These are phyloP conservation scores for Metarhizium sp. DNA, from an alignment of 2,329 filamentous ascomycete species.

Conservation along the genomic window DNA sequence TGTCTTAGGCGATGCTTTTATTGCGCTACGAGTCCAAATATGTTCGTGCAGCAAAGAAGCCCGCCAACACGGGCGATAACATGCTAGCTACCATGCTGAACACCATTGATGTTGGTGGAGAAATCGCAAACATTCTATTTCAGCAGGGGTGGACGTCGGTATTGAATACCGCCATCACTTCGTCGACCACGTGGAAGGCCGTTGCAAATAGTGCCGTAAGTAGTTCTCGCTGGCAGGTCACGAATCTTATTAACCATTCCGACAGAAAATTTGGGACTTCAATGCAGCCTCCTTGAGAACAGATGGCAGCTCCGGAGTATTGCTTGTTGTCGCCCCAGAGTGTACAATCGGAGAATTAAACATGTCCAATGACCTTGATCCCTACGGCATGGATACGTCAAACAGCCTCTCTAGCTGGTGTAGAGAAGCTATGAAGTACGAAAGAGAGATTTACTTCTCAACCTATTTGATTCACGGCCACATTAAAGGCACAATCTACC, in stretches of 20 bases:
- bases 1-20: slow-evolving; percentile 4
- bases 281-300: slow-evolving; percentile 8
- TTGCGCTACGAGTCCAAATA: slow-evolving; percentile 5
- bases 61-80: neutral
- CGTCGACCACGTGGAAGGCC: slow-evolving; percentile 13
- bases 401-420: slow-evolving; percentile 6
- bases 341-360: slow-evolving; percentile 14
- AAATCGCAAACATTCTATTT: slow-evolving; percentile 10
- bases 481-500: neutral
- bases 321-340: slow-evolving; percentile 17
- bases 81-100: slow-evolving; percentile 2
- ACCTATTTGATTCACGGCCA: slow-evolving; percentile 6
- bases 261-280: slow-evolving; percentile 20
- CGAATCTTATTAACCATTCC: neutral
- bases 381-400: neutral
- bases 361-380: slow-evolving; percentile 3
- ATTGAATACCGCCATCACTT: slow-evolving; percentile 13
- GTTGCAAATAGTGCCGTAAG: slow-evolving; percentile 7
- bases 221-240: neutral
- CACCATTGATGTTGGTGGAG: slow-evolving; percentile 10
- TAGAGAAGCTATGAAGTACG: slow-evolving; percentile 6
- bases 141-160: slow-evolving; percentile 14
- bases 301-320: slow-evolving; percentile 12
- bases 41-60: neutral
- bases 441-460: slow-evolving; percentile 8